These are phyloP conservation scores for Tetracladium marchalianum DNA, from an alignment of 495 filamentous ascomycete species.

Conservation along the genomic window DNA sequence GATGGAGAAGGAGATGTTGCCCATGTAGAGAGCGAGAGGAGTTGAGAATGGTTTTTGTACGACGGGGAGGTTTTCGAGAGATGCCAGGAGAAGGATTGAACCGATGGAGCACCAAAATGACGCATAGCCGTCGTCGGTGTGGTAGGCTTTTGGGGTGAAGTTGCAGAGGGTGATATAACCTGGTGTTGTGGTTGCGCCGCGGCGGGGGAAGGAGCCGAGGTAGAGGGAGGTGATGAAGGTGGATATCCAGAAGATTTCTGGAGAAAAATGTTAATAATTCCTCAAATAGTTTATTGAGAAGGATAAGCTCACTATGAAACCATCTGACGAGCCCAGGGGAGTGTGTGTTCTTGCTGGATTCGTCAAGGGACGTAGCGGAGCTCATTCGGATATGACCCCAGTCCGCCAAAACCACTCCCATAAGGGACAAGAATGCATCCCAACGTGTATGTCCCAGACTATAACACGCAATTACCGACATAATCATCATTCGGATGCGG, in stretches of 20 bases:
- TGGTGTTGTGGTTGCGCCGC: not conserved
- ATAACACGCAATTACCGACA: not conserved
- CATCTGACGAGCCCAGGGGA: not conserved
- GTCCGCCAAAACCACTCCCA: constrained; percentile 2
- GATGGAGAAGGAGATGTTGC: constrained; percentile 45
- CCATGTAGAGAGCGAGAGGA: constrained; percentile 49
- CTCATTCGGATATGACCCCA: not conserved
- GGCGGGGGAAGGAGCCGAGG: not conserved
- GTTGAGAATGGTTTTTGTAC: constrained; percentile 46
- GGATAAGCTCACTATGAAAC: not conserved
- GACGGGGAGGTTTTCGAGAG: constrained; percentile 39
- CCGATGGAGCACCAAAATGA: constrained; percentile 47
- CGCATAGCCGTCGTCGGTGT: constrained; percentile 21
- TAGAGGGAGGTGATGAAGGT: constrained; percentile 2
- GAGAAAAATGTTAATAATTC: not conserved
- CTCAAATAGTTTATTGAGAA: not conserved
- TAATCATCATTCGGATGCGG: not conserved
- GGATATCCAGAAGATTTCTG: constrained; percentile 2
- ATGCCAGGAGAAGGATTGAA: constrained; percentile 44
- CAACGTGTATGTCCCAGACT: not conserved
- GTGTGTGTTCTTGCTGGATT: not conserved
- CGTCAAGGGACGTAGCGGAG: not conserved
- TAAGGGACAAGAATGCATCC: constrained; percentile 1
- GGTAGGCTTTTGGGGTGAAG: not conserved
- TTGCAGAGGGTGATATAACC: not conserved